Conservation (phyloP, 2,329 filamentous ascomycete species). For the Microsporum audouinii region DNA sequence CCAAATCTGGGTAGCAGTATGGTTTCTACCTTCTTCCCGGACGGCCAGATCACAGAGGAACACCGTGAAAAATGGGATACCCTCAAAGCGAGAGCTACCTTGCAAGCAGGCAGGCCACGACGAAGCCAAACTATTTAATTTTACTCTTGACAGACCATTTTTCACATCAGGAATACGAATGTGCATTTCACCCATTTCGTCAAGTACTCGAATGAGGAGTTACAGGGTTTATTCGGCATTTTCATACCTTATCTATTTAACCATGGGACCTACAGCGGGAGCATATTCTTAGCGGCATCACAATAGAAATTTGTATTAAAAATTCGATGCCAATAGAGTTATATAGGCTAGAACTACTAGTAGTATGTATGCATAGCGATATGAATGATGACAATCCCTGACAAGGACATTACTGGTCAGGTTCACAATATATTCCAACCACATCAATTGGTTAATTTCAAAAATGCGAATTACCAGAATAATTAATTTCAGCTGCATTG, state of each 20-base stretch:
- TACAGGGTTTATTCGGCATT: background rate
- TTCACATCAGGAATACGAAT: background rate
- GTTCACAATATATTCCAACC: background rate
- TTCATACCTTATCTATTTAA: background rate
- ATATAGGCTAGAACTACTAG: background rate
- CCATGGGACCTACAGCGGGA: background rate
- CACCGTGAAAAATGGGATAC: background rate
- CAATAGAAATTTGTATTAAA: background rate
- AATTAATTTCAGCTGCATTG: constrained; percentile 1
- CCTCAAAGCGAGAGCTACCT: background rate
- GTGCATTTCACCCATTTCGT: background rate
- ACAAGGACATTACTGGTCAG: background rate
- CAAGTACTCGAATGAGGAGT: background rate
- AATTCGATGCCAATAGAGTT: background rate
- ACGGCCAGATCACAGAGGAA: background rate
- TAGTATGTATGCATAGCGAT: background rate
- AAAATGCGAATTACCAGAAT: background rate
- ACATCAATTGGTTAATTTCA: background rate
- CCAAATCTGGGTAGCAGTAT: constrained; percentile 19
- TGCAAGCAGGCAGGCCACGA: background rate
- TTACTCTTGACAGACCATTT: background rate
- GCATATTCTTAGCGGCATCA: background rate
- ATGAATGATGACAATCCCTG: background rate
- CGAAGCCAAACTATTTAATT: background rate
- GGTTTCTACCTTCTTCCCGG: constrained; percentile 21